Evolutionary conservation across 305 asterid species (phyloP).

Genomic region (Fraxinus platypoda): DNA sequence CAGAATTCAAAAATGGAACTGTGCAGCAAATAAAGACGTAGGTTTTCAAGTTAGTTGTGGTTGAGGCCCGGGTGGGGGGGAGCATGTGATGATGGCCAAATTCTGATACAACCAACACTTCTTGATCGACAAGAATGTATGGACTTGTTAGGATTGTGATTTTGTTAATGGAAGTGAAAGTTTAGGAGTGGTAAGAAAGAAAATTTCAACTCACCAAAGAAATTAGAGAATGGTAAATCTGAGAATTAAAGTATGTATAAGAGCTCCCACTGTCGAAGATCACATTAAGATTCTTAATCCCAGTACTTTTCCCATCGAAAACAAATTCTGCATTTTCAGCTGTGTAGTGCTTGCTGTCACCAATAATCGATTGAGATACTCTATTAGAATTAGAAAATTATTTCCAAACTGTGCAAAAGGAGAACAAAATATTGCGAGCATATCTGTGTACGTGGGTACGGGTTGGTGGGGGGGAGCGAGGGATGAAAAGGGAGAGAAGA

Average conservation of each 20-base stretch:
- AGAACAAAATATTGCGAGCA: neutral
- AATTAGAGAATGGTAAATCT: conserved; percentile 60
- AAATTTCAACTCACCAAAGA: conserved; percentile 52
- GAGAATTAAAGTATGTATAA: conserved; percentile 71
- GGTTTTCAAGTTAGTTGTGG: neutral
- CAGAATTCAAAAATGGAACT: neutral
- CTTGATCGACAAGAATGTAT: neutral
- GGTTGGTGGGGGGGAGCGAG: neutral
- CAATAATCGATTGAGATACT: conserved; percentile 17
- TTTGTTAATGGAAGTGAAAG: neutral
- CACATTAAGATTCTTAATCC: conserved; percentile 63
- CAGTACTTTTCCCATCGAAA: conserved; percentile 70
- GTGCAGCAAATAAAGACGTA: neutral
- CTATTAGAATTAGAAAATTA: neutral
- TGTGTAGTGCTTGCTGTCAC: conserved; percentile 71
- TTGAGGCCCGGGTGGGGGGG: neutral
- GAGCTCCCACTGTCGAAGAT: conserved; percentile 97
- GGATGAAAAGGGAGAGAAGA: neutral
- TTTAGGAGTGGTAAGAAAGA: neutral
- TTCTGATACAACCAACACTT: neutral
- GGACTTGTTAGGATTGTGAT: neutral
- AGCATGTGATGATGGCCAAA: neutral
- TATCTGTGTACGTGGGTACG: neutral
- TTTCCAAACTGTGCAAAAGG: neutral
- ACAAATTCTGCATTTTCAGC: conserved; percentile 75